These are phyloP conservation scores for Asterochloris erici DNA, from an alignment of 139 green algal species.

Conservation along the genomic window DNA sequence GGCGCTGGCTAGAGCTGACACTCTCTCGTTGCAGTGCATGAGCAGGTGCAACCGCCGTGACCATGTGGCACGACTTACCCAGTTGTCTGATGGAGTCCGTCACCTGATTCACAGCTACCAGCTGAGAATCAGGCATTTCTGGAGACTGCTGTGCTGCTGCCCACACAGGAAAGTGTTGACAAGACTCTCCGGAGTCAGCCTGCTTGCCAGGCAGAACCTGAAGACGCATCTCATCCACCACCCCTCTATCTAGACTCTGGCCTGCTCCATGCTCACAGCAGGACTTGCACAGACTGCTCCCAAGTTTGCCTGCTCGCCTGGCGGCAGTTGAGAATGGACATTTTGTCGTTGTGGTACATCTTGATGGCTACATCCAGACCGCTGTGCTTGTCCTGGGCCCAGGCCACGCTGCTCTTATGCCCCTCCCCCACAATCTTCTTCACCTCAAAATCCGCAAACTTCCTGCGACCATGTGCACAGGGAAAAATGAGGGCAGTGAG, in stretches of 20 bases:
- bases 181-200: too few relatives aligned
- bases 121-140: background rate
- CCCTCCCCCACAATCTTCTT: constrained; percentile 10
- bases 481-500: too few relatives aligned
- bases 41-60: background rate
- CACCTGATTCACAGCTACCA: background rate
- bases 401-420: background rate
- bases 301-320: background rate
- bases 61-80: background rate
- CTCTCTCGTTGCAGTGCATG: background rate
- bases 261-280: too few relatives aligned
- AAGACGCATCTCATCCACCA: background rate
- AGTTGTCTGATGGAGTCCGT: background rate
- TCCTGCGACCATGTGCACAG: background rate
- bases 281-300: background rate
- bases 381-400: background rate
- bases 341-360: constrained; percentile 11
- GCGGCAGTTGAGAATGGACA: constrained; percentile 8
- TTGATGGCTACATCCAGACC: constrained; percentile 11
- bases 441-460: constrained; percentile 11
- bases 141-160: background rate
- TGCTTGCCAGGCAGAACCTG: background rate
- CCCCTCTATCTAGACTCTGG: background rate
- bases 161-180: background rate
- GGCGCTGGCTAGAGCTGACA: background rate